These are phyloP conservation scores for Neocatenulostroma microsporum DNA, from an alignment of 2,329 filamentous ascomycete genomes.

Conservation along the genomic window DNA sequence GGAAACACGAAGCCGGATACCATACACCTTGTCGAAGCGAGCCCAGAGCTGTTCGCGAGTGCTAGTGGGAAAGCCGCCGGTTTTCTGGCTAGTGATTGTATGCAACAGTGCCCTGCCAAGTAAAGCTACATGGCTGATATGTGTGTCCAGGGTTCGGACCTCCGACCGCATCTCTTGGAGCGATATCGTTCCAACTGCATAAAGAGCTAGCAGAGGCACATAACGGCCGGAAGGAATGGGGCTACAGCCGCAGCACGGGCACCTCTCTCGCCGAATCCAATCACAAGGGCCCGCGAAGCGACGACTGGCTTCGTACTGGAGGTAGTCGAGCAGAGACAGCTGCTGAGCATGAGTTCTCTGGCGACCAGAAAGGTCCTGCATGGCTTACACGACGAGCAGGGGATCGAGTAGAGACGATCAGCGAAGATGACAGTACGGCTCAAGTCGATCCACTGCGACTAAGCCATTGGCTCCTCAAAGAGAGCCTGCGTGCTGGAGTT, in stretches of 20 bases:
- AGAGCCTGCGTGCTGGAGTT: slow-evolving; percentile 54
- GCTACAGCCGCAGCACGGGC: slow-evolving; percentile 52
- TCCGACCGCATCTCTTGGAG: slow-evolving; percentile 49
- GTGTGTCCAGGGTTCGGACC: slow-evolving; percentile 18
- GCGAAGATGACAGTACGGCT: slow-evolving; percentile 52
- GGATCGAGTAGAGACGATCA: slow-evolving; percentile 54
- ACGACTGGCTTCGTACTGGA: slow-evolving; percentile 60
- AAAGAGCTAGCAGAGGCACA: slow-evolving; percentile 53
- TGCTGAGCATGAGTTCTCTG: slow-evolving; percentile 25
- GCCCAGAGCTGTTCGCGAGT: slow-evolving; percentile 57
- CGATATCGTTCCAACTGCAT: slow-evolving; percentile 63
- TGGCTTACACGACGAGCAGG: slow-evolving; percentile 54
- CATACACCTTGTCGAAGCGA: slow-evolving; percentile 54
- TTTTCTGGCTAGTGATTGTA: slow-evolving; percentile 64
- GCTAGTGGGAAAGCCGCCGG: slow-evolving; percentile 68
- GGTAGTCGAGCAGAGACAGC: slow-evolving; percentile 54
- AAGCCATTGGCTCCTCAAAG: slow-evolving; percentile 56
- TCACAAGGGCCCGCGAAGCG: slow-evolving; percentile 39
- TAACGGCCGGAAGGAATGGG: slow-evolving; percentile 52
- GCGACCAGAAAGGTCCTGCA: slow-evolving; percentile 37
- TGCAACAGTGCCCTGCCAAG: slow-evolving; percentile 10
- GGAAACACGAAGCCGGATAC: slow-evolving; percentile 32
- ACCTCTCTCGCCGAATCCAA: slow-evolving; percentile 46
- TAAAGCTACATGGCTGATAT: no score
- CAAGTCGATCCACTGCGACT: slow-evolving; percentile 62